phyloP scores from a whole-genome alignment of 768 basidiomycete species.

The Hericium coralloides region DNA sequence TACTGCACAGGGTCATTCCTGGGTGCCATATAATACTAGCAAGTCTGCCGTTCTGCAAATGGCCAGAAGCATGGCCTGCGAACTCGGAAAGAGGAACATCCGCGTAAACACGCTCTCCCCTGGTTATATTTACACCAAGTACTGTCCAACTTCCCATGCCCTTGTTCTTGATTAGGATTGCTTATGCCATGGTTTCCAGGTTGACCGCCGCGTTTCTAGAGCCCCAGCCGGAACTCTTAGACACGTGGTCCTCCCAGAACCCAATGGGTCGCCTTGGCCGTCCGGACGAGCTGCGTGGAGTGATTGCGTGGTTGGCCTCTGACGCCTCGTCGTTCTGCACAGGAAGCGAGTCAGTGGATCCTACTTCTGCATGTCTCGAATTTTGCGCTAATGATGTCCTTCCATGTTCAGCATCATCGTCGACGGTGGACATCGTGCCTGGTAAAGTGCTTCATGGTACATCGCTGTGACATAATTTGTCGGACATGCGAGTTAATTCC shows the following conservation, averaged over 20 bases:
- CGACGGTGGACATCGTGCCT: constrained; percentile 17
- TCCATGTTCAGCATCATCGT: constrained; percentile 14
- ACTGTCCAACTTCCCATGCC: not conserved
- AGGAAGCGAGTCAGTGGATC: constrained; percentile 16
- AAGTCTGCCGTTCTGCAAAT: constrained; percentile 73
- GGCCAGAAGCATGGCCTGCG: constrained; percentile 73
- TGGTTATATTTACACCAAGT: constrained; percentile 55
- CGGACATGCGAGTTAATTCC: too few relatives aligned
- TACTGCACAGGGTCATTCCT: constrained; percentile 47
- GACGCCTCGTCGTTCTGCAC: constrained; percentile 20
- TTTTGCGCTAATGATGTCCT: constrained; percentile 12
- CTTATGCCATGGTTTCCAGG: not conserved
- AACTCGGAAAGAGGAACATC: constrained; percentile 53
- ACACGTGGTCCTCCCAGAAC: constrained; percentile 4
- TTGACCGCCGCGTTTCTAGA: not conserved
- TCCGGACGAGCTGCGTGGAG: constrained; percentile 20
- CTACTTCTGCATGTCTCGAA: not conserved
- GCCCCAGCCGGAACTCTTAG: not conserved
- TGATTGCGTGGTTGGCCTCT: constrained; percentile 16
- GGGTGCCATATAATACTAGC: constrained; percentile 67
- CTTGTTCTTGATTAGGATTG: not conserved
- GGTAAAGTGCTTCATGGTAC: constrained; percentile 3
- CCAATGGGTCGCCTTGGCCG: constrained; percentile 18
- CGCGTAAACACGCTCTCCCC: constrained; percentile 70
- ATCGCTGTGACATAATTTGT: too few relatives aligned